A percentile compares a stretch with the other conserved stretches of the same genome.
Conservation (phyloP, 371 early-diverging fungal genomes). For the Mucor lusitanicus region DNA sequence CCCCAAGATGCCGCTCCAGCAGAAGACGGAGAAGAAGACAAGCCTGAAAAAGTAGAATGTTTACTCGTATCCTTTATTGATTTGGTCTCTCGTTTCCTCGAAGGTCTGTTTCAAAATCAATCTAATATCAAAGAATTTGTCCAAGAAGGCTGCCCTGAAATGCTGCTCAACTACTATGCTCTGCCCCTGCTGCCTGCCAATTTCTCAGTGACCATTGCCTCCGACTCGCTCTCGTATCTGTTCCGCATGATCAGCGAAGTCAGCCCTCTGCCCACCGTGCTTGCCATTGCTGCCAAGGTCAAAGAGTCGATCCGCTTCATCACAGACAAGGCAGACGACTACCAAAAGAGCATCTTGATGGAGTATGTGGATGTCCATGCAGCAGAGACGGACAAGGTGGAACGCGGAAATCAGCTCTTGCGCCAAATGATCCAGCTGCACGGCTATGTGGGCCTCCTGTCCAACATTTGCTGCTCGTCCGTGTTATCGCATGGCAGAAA, state of each 20-base stretch:
- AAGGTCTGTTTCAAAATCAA: constrained; percentile 83
- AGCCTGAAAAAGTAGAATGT: constrained; percentile 57
- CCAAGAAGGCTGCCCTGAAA: constrained; percentile 66
- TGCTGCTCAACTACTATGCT: constrained; percentile 64
- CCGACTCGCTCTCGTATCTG: constrained; percentile 71
- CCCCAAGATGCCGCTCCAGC: no score
- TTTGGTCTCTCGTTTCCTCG: constrained; percentile 69
- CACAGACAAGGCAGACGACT: constrained; percentile 25
- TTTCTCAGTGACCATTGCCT: constrained; percentile 68
- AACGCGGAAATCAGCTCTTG: constrained; percentile 56
- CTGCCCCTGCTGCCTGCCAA: constrained; percentile 78
- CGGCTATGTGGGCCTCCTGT: constrained; percentile 65
- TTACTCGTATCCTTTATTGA: constrained; percentile 41
- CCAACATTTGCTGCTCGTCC: constrained; percentile 77
- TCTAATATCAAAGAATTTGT: constrained; percentile 76
- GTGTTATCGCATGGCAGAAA: constrained; percentile 67
- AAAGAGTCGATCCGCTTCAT: constrained; percentile 47
- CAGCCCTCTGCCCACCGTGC: constrained; percentile 53
- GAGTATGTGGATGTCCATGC: constrained; percentile 58
- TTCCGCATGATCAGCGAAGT: constrained; percentile 74
- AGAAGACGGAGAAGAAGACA: constrained; percentile 20
- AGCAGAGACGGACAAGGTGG: constrained; percentile 45
- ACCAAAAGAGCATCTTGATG: constrained; percentile 36
- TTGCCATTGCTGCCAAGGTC: constrained; percentile 55
- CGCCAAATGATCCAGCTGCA: constrained; percentile 64